Base-by-base conservation (phyloP, 352 stramenopile species). In the Paralagenidium karlingii region DNA sequence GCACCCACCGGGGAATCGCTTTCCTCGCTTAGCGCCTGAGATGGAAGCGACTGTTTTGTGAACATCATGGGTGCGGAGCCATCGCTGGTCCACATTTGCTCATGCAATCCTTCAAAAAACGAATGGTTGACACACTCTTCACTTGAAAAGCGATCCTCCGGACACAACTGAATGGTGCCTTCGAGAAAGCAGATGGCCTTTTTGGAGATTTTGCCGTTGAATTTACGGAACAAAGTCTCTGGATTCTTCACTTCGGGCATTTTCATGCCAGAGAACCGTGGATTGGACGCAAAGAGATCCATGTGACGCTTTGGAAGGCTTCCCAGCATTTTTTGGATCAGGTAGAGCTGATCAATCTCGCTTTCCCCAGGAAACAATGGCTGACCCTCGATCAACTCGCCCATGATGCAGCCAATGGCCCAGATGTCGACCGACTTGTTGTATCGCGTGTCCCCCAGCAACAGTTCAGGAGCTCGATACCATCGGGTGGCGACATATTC, bases 211-310 rank as follows among this genome's bases (percentile, higher is more conserved):
- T 82, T 85, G 1, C 85, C 82, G 22, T 82, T 78, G 41, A 93
- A 97, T 37, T 87, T 89, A 39, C 84, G 81, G 50, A 94, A 63
- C 18, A 97, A 45, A 10, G 85, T 96, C 56, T 97, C 89, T 6
- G 85, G 81, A n/a, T 78, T 53, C 42, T 74, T 91, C 41, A 96
- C 91, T 34, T 96, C 85, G 3, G 82, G 83, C 41, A 97, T 96
- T 42, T 94, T 96, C 20, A 96, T 59, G 0, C 88, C 87, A 0
- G 81, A 82, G 40, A 97, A 97, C 2, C 87, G 60, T 21, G 85
- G 76, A 46, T 96, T 97, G 15, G 66, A 60, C 28, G 89, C 61
- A 45, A 97, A 96, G 2, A 96, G 54, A 50, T 96, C 75, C 64
- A 89, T 86, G 45, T 97, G 86, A 3, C 71, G 75, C 47, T 88